Base-by-base conservation (phyloP, 768 basidiomycete species). In the Boletus edulis region DNA sequence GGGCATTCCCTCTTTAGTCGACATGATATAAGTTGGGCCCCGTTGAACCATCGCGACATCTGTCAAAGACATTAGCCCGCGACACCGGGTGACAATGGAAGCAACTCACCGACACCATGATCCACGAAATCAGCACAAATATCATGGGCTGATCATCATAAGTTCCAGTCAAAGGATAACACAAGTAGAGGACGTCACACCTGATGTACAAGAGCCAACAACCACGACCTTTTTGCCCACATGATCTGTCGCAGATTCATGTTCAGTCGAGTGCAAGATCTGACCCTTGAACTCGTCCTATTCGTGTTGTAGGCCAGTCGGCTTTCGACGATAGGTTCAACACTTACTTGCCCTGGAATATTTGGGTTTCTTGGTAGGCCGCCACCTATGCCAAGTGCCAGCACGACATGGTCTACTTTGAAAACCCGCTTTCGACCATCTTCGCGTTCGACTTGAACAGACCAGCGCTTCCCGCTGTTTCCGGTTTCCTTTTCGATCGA, bases 161-260 rank as follows among this genome's bases (percentile, higher is more conserved):
- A 65, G 58, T 24, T 14, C 10, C 2, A 3, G 18, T 14, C 1
- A 15, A 29, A 32, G 18, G 34, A n/a, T 6, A 45, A 10, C 8
- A 17, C 2, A 34, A 13, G 24, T 3, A 52, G 74, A 71, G 9
- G 29, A 72, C 13, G 73, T 45, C 56, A 22, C 54, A 77, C 80
- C 78, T 2, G 82, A 85, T 12, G 85, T 86, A 49, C 82, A 82
- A 14, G 86, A 77, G 2, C 88, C 88, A 5, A 90, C 71, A 3
- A 91, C 81, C 4, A 84, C 75, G 0, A 88, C 86, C 62, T 84
- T 90, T 72, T 89, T 89, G 14, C 86, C 88, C 2, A 65, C 43
- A 59, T 84, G 83, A 39, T 83, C 82, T 12, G 73, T 68, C 0
- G 84, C 84, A n/a, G 67, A 73, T 39, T 77, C 75, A 66, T 88